Conservation (phyloP, 768 basidiomycete genomes). For the Pleurotus salmoneostramineus region DNA sequence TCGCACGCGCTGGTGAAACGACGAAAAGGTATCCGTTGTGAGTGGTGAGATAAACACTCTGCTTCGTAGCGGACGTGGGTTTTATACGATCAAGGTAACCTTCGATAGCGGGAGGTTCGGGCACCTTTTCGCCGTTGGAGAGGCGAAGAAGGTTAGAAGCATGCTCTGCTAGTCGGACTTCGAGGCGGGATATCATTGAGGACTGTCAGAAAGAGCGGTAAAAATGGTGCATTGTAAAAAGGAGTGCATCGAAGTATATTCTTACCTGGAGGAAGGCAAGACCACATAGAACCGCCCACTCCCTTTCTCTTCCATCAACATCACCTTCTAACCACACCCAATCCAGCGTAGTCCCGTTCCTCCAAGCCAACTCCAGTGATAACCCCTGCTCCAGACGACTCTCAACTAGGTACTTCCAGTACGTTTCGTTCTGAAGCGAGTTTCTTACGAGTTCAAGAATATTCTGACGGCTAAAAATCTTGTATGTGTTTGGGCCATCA, state of each 20-base stretch:
- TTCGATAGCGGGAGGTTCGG: constrained; percentile 81
- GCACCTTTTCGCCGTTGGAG: constrained; percentile 43
- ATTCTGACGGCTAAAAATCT: constrained; percentile 55
- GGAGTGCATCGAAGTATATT: constrained; percentile 1
- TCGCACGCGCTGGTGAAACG: constrained; percentile 43
- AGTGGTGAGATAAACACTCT: constrained; percentile 64
- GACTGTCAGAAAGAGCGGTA: background rate
- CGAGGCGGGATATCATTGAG: constrained; percentile 46
- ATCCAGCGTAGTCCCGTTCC: constrained; percentile 67
- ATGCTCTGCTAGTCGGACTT: constrained; percentile 76
- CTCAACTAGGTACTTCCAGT: constrained; percentile 62
- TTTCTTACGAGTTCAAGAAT: constrained; percentile 61
- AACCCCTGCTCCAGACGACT: constrained; percentile 50
- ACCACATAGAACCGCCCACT: constrained; percentile 76
- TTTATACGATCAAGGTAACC: constrained; percentile 79
- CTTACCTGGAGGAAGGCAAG: constrained; percentile 69
- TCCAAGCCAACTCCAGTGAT: constrained; percentile 75
- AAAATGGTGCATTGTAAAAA: background rate
- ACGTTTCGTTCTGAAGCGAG: constrained; percentile 48
- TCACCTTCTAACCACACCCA: constrained; percentile 83
- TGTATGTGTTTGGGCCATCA: constrained; percentile 35
- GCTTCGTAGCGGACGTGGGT: constrained; percentile 51
- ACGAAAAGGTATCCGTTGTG: constrained; percentile 76
- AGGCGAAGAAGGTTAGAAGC: constrained; percentile 42
- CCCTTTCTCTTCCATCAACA: constrained; percentile 53